Conservation (phyloP, 331 rosid genomes). For the Spiraea crenata region DNA sequence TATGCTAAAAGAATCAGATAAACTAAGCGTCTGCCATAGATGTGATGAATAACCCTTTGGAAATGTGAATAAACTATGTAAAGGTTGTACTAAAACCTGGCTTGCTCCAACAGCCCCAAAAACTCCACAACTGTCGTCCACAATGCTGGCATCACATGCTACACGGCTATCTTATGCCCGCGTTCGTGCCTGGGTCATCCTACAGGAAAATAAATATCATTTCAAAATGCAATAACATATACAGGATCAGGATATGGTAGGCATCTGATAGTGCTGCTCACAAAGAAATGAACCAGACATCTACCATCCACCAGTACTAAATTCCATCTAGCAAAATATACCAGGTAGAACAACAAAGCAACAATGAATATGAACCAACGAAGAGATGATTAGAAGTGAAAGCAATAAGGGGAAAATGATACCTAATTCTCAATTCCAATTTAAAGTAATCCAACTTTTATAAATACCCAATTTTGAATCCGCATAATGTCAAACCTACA, state of each 20-base stretch:
- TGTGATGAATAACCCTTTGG: neutral
- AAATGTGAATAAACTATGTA: neutral
- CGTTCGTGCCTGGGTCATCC: slow-evolving; percentile 89
- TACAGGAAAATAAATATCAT: slow-evolving; percentile 20
- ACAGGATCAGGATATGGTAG: neutral
- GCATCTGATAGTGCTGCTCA: neutral
- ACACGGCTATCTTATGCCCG: slow-evolving; percentile 78
- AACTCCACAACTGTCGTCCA: slow-evolving; percentile 74
- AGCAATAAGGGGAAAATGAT: too few relatives aligned
- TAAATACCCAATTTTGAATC: too few relatives aligned
- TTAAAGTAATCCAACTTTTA: too few relatives aligned
- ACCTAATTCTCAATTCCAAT: too few relatives aligned
- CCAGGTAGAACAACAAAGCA: too few relatives aligned
- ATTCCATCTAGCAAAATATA: neutral
- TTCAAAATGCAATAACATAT: neutral
- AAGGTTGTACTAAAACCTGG: slow-evolving; percentile 53
- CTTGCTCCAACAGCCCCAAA: slow-evolving; percentile 97
- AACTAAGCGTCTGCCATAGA: neutral
- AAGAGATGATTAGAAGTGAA: too few relatives aligned
- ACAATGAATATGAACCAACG: too few relatives aligned
- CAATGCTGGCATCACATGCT: slow-evolving; percentile 89
- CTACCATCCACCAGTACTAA: neutral
- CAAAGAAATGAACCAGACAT: neutral
- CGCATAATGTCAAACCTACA: too few relatives aligned
- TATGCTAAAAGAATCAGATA: too few relatives aligned